A percentile compares a stretch with the other conserved stretches of the same genome.
These are phyloP conservation scores for Penicillium cosmopolitanum DNA, from an alignment of 495 filamentous ascomycete genomes.

Conservation along the genomic window DNA sequence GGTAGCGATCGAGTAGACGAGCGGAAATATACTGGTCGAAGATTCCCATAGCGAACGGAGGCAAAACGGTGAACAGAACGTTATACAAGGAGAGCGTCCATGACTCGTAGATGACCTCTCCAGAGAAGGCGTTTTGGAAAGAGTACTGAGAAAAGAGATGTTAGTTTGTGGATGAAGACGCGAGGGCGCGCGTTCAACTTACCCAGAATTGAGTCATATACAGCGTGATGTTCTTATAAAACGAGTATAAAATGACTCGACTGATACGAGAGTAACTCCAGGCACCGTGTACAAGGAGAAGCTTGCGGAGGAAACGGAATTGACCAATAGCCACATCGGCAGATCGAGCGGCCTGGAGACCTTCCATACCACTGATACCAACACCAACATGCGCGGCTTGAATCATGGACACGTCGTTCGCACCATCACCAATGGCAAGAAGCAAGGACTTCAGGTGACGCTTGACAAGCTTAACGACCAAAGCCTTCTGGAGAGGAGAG, in stretches of 20 bases:
- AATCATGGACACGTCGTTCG: conserved; percentile 99
- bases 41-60: conserved; percentile 93
- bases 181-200: conserved; percentile 32
- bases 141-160: conserved; percentile 64
- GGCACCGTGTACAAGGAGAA: conserved; percentile 92
- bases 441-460: conserved; percentile 90
- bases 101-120: conserved; percentile 97
- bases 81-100: conserved; percentile 99
- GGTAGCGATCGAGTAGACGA: conserved; percentile 94
- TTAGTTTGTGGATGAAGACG: conserved; percentile 33
- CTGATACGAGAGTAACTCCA: conserved; percentile 98
- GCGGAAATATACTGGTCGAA: conserved; percentile 98
- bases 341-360: conserved; percentile 95
- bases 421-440: conserved; percentile 95
- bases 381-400: conserved; percentile 98
- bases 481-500: conserved; percentile 96
- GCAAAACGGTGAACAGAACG: conserved; percentile 94
- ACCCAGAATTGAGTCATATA: conserved; percentile 99
- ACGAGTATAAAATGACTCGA: conserved; percentile 96
- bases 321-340: conserved; percentile 97
- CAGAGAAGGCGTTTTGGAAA: conserved; percentile 98
- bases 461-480: conserved; percentile 99
- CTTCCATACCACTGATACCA: conserved; percentile 96
- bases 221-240: conserved; percentile 98
- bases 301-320: conserved; percentile 93